A percentile compares a stretch with the other conserved stretches of the same genome.
Evolutionary conservation across 2,329 filamentous ascomycete species (phyloP).

Genomic region (Clonostachys sp.): DNA sequence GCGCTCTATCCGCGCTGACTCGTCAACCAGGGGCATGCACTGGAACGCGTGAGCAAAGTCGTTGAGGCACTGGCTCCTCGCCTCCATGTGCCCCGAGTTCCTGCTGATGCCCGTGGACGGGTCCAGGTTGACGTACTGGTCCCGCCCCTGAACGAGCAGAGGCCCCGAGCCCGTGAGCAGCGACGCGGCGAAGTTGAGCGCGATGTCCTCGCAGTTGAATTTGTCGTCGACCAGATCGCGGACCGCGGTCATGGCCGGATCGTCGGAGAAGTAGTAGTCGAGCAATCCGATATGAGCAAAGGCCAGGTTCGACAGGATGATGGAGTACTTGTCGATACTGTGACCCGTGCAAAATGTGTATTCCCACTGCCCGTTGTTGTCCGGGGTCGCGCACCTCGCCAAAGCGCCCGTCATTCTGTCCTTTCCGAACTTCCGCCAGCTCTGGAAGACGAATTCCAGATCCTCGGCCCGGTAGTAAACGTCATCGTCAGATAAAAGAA

Average conservation of each 20-base stretch:
- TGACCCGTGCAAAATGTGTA: conserved; percentile 23
- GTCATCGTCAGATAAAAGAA: conserved; percentile 33
- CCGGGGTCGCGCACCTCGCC: conserved; percentile 22
- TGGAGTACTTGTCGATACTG: conserved; percentile 20
- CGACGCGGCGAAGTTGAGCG: conserved; percentile 27
- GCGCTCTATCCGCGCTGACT: no score
- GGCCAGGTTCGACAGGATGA: conserved; percentile 29
- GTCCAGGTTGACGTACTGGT: conserved; percentile 21
- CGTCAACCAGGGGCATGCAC: conserved; percentile 21
- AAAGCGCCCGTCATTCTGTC: conserved; percentile 26
- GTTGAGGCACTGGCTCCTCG: conserved; percentile 26
- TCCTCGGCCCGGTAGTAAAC: conserved; percentile 30
- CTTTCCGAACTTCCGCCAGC: conserved; percentile 30
- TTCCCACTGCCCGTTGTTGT: conserved; percentile 14
- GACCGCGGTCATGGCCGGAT: conserved; percentile 18
- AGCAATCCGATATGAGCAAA: conserved; percentile 31
- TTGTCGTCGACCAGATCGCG: conserved; percentile 27
- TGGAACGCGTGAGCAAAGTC: conserved; percentile 24
- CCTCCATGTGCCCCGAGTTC: conserved; percentile 22
- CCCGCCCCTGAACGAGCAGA: conserved; percentile 23
- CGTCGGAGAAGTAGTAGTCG: conserved; percentile 27
- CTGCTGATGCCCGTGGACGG: conserved; percentile 23
- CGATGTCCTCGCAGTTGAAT: conserved; percentile 35
- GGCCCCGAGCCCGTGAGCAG: conserved; percentile 25
- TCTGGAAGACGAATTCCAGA: conserved; percentile 33